phyloP scores from a whole-genome alignment of 306 rosid species.

The Ceratonia siliqua region DNA sequence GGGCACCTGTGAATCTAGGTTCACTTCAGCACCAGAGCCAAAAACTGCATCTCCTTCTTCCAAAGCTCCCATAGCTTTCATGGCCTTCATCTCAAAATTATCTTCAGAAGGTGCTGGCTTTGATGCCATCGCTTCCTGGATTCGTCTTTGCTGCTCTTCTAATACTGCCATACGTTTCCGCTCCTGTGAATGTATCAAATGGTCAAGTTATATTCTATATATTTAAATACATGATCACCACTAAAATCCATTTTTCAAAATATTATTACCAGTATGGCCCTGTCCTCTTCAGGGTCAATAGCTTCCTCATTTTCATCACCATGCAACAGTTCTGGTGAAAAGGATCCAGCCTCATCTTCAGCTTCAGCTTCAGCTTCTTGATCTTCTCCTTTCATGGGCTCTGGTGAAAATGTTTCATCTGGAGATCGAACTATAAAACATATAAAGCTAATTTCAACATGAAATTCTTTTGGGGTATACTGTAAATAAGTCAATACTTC shows the following conservation, averaged over 20 bases:
- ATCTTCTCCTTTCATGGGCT: slow-evolving; percentile 60
- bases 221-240: slow-evolving; percentile 1
- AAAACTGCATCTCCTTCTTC: slow-evolving; percentile 98
- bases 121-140: slow-evolving; percentile 77
- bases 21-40: slow-evolving; percentile 91
- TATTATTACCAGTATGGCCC: slow-evolving; percentile 68
- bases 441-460: slow-evolving; percentile 6
- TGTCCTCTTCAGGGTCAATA: slow-evolving; percentile 92
- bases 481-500: neutral
- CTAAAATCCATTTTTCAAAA: slow-evolving; percentile 2
- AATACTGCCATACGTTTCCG: slow-evolving; percentile 67
- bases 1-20: slow-evolving; percentile 86
- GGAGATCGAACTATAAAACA: slow-evolving; percentile 28
- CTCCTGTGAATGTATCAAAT: slow-evolving; percentile 55
- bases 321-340: slow-evolving; percentile 82
- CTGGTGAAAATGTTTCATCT: slow-evolving; percentile 74
- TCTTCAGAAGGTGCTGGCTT: slow-evolving; percentile 84
- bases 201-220: slow-evolving; percentile 17
- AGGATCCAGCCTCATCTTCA: slow-evolving; percentile 80
- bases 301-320: slow-evolving; percentile 89
- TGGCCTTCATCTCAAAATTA: slow-evolving; percentile 82
- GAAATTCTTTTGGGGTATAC: neutral
- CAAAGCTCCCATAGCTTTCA: slow-evolving; percentile 92
- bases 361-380: slow-evolving; percentile 60
- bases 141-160: slow-evolving; percentile 81